These are phyloP conservation scores for Sclerotinia nivalis DNA, from an alignment of 2,329 filamentous ascomycete species.

Conservation along the genomic window DNA sequence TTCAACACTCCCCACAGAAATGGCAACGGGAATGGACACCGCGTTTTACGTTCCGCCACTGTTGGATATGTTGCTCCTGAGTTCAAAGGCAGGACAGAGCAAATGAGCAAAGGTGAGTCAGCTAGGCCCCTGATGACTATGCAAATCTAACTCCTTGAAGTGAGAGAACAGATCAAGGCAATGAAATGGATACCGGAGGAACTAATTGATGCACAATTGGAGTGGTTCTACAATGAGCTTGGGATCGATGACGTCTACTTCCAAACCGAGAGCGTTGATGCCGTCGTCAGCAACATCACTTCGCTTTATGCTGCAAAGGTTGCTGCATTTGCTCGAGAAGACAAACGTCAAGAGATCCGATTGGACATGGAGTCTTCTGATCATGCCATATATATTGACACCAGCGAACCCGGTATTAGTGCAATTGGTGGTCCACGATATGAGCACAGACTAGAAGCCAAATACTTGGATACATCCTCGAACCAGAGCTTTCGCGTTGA, in stretches of 20 bases:
- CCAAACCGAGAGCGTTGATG: constrained; percentile 80
- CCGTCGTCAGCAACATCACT: constrained; percentile 91
- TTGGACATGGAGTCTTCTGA: constrained; percentile 93
- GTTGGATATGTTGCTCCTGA: constrained; percentile 93
- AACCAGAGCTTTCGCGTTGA: constrained; percentile 84
- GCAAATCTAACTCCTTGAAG: constrained; percentile 30
- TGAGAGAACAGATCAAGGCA: constrained; percentile 72
- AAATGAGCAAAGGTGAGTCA: constrained; percentile 47
- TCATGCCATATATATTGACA: constrained; percentile 98
- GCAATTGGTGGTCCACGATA: constrained; percentile 80
- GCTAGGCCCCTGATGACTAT: not conserved
- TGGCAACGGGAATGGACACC: constrained; percentile 59
- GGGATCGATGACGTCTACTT: constrained; percentile 99
- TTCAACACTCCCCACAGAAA: constrained; percentile 67
- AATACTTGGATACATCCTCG: constrained; percentile 82
- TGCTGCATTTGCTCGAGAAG: constrained; percentile 86
- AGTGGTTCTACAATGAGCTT: constrained; percentile 97
- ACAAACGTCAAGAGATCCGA: constrained; percentile 91
- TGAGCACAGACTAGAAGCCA: constrained; percentile 89
- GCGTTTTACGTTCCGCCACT: constrained; percentile 81
- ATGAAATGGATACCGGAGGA: constrained; percentile 78
- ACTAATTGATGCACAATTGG: constrained; percentile 81
- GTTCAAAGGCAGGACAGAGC: constrained; percentile 87
- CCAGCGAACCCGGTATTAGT: constrained; percentile 83
- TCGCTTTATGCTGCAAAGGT: constrained; percentile 97